Evolutionary conservation across 139 green algal species (phyloP).

Genomic region (Chlorella sp.): DNA sequence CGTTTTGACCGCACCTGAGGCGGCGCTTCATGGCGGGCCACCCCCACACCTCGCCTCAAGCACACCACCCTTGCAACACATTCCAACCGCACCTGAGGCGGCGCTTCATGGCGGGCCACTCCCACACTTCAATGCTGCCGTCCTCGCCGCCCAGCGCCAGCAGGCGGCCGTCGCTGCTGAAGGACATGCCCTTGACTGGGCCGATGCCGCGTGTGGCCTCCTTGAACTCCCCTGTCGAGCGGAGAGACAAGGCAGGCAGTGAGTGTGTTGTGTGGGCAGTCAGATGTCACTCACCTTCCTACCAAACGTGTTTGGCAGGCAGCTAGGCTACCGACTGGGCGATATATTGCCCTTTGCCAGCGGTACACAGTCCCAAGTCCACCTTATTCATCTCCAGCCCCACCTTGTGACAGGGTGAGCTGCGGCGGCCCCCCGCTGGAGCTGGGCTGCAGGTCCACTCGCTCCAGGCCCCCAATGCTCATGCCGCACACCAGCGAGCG

Average conservation of each 20-base stretch:
- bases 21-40: constrained; percentile 36
- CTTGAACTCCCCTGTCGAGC: constrained; percentile 15
- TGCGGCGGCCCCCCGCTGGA: not conserved
- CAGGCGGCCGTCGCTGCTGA: constrained; percentile 42
- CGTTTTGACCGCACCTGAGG: not conserved
- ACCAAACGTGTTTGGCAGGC: no score
- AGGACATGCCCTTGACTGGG: constrained; percentile 52
- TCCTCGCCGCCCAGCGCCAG: constrained; percentile 58
- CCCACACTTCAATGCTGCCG: constrained; percentile 36
- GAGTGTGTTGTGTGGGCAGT: no score
- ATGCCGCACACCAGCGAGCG: constrained; percentile 36
- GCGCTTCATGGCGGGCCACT: constrained; percentile 39
- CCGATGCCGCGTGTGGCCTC: constrained; percentile 2
- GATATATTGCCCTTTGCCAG: no score
- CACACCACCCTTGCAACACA: no score
- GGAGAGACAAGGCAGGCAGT: not conserved
- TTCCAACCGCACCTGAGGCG: not conserved
- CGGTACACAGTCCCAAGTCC: no score
- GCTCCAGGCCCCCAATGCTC: constrained; percentile 37
- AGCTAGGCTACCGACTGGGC: no score
- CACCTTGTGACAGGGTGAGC: constrained; percentile 23
- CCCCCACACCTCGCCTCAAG: not conserved
- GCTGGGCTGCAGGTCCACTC: constrained; percentile 36
- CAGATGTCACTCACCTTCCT: no score
- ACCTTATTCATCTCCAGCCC: no score